phyloP scores from a whole-genome alignment of 148 eudicot species.

The Cornus suecica region DNA sequence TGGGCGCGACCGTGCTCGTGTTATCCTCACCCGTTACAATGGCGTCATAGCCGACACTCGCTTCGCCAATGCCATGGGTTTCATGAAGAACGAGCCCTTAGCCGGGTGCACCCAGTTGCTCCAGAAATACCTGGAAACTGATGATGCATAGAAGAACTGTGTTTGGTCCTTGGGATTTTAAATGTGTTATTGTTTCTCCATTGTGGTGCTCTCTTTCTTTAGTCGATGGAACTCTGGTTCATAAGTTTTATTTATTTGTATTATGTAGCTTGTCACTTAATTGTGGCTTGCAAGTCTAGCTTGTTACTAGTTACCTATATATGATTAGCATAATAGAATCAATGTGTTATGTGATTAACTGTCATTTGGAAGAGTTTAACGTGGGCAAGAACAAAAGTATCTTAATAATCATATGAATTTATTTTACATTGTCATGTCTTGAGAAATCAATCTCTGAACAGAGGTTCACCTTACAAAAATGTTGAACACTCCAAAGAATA shows the following conservation, averaged over 20 bases:
- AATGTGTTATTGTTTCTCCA: background rate
- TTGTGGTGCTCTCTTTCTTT: background rate
- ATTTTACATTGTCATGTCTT: too few relatives aligned
- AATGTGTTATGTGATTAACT: too few relatives aligned
- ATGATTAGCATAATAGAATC: background rate
- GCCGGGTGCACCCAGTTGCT: conserved; percentile 52
- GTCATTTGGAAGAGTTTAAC: too few relatives aligned
- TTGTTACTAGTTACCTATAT: background rate
- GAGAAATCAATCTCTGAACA: too few relatives aligned
- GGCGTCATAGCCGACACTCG: conserved; percentile 51
- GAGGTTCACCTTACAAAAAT: too few relatives aligned
- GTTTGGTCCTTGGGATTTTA: background rate
- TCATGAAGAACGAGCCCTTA: conserved; percentile 39
- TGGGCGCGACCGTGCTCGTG: conserved; percentile 55
- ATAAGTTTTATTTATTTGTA: too few relatives aligned
- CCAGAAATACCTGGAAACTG: conserved; percentile 41
- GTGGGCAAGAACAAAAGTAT: too few relatives aligned
- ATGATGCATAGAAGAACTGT: conserved; percentile 14
- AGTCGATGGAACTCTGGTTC: too few relatives aligned
- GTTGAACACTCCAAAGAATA: too few relatives aligned
- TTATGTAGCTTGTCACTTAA: background rate
- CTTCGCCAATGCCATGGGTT: conserved; percentile 63
- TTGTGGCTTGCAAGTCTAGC: background rate
- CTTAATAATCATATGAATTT: too few relatives aligned
- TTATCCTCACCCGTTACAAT: conserved; percentile 56